A percentile compares a stretch with the other conserved stretches of the same genome.
Conservation (phyloP, 2,329 filamentous ascomycete species). For the Fusarium penzigii region DNA sequence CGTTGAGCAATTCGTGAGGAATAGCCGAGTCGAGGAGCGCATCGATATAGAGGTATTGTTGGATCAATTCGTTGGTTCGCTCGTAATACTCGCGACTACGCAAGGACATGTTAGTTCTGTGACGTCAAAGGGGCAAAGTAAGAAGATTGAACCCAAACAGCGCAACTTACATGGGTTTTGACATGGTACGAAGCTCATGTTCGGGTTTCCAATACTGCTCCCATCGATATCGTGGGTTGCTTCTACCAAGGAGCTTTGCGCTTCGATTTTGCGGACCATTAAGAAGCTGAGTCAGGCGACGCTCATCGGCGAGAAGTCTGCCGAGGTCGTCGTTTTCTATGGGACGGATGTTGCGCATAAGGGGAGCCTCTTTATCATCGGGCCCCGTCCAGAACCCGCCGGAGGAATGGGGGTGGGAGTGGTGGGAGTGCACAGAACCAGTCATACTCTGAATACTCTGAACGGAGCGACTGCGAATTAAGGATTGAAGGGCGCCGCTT, state of each 20-base stretch:
- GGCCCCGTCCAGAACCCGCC: constrained; percentile 23
- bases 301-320: constrained; percentile 54
- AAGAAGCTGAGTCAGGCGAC: constrained; percentile 59
- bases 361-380: constrained; percentile 36
- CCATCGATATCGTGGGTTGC: constrained; percentile 84
- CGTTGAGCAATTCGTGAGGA: constrained; percentile 88
- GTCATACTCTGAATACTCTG: constrained; percentile 35
- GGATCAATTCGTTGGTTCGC: constrained; percentile 82
- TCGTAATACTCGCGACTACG: constrained; percentile 79
- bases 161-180: constrained; percentile 63
- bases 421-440: constrained; percentile 24
- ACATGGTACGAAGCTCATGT: constrained; percentile 70
- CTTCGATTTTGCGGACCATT: constrained; percentile 74
- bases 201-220: constrained; percentile 83
- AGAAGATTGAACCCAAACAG: background rate
- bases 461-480: constrained; percentile 41
- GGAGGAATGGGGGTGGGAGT: constrained; percentile 9
- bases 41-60: constrained; percentile 94
- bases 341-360: constrained; percentile 21
- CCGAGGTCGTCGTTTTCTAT: constrained; percentile 46
- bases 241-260: constrained; percentile 85
- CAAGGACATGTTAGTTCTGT: constrained; percentile 3
- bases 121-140: background rate
- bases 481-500: constrained; percentile 39
- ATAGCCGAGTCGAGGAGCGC: constrained; percentile 85